Base-by-base conservation (phyloP, 2,329 filamentous ascomycete genomes). In the Calonectria naviculata region DNA sequence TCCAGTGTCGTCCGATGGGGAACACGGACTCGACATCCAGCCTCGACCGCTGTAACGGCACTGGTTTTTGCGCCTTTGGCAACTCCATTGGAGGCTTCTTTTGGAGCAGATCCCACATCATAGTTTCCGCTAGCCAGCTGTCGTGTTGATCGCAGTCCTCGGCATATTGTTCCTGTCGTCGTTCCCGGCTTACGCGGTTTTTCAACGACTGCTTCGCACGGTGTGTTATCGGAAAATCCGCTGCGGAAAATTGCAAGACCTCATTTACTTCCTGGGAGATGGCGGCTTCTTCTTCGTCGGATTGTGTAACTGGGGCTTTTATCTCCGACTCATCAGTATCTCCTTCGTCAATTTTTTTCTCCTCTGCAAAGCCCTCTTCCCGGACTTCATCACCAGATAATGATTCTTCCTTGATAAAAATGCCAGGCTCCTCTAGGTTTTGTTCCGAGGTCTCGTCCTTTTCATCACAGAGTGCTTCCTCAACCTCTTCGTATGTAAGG, bases 21-120 rank as follows among this genome's bases (percentile, higher is more conserved):
- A 83, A 82, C 31, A 84, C 71, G 34, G 81, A 80, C 67, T 84
- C 82, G 7, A 86, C 78, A 5, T 80, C 79, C 61, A 79, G 56
- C 19, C 75, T 81, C 15, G 78, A 80, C 38, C 78, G 78, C 31
- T 76, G 74, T 28, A 78, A 41, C 17, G 73, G 76, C 5, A 78
- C 80, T 1, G 80, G 79, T 24, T 81, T 77, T 7, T 79, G 78
- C 29, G 76, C 71, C 73, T 78, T 83, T 9, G 79, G 77, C 56
- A 82, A 47, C 29, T 80, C 80, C 68, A 78, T 77, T 0, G 83
- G 84, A 3, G 85, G 84, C 36, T 80, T 77, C 75, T 79, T 81
- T 46, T 83, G 83, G 24, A 89, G 71, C 19, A 88, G 68, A 12
- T 78, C 75, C 88, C 88, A 89, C 80, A 89, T 80, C 54, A 81